Evolutionary conservation across 192 early-diverging fungal genomes (phyloP).

Genomic region (Umbelopsis vinacea): DNA sequence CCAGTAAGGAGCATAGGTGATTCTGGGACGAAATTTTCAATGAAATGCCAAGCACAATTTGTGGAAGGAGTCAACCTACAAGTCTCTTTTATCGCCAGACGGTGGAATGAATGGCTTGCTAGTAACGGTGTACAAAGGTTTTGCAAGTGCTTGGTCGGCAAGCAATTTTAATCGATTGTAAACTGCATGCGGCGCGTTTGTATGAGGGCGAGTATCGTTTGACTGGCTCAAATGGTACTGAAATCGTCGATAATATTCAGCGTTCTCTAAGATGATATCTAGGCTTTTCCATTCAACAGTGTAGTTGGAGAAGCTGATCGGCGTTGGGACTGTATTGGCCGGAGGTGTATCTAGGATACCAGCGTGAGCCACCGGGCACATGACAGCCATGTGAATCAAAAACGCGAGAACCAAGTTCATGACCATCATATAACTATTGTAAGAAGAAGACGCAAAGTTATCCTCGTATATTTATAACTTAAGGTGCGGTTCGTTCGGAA

Average conservation of each 20-base stretch:
- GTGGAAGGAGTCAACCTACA: not conserved
- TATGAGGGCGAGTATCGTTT: too few species aligned
- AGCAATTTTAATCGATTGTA: not conserved
- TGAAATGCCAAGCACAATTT: not conserved
- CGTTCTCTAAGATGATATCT: not conserved
- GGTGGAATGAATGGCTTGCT: not conserved
- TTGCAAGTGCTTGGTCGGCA: not conserved
- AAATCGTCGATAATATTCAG: too few species aligned
- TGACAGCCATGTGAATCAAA: not conserved
- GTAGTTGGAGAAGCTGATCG: conserved; percentile 13
- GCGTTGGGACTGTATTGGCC: not conserved
- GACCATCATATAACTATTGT: not conserved
- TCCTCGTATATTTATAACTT: too few species aligned
- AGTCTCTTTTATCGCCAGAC: not conserved
- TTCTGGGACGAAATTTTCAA: not conserved
- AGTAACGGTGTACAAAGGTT: not conserved
- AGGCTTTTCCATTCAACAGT: conserved; percentile 4
- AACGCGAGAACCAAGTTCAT: not conserved
- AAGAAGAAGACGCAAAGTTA: not conserved
- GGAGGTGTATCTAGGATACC: not conserved
- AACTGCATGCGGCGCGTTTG: not conserved
- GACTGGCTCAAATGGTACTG: too few species aligned
- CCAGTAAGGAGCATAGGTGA: conserved; percentile 4
- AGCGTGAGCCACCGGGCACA: not conserved
- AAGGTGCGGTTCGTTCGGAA: too few species aligned